Conservation (phyloP, 1,139 yeast genomes). For the Nadsonia commutata region DNA sequence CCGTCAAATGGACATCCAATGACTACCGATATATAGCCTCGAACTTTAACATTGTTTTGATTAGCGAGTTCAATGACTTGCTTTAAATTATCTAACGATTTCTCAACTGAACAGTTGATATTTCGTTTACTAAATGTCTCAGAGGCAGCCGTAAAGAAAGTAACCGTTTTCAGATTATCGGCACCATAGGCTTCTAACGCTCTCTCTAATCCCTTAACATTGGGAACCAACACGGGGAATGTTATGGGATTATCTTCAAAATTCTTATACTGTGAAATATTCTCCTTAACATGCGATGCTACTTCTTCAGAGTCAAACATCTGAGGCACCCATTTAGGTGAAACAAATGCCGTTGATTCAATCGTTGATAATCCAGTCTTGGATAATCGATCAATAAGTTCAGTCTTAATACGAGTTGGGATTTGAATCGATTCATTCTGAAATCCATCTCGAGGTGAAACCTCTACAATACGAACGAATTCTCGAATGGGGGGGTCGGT, state of each 20-base stretch:
- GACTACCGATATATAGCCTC: slow-evolving; percentile 24
- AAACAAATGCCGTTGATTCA: slow-evolving; percentile 24
- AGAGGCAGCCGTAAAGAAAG: slow-evolving; percentile 24
- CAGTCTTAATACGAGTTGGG: slow-evolving; percentile 19
- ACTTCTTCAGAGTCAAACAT: slow-evolving; percentile 18
- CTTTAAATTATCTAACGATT: slow-evolving; percentile 17
- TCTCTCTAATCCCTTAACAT: slow-evolving; percentile 19
- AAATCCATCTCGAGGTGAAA: slow-evolving; percentile 24
- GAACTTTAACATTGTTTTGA: slow-evolving; percentile 14
- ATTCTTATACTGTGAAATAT: slow-evolving; percentile 8
- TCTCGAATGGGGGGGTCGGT: slow-evolving; percentile 2
- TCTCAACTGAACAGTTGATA: slow-evolving; percentile 20
- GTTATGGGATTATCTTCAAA: slow-evolving; percentile 11
- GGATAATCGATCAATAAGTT: slow-evolving; percentile 20
- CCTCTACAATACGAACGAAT: slow-evolving; percentile 20
- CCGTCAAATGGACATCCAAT: slow-evolving; percentile 26
- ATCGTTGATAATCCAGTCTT: slow-evolving; percentile 18
- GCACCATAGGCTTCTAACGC: slow-evolving; percentile 16
- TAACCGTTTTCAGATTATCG: slow-evolving; percentile 16
- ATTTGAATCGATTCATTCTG: slow-evolving; percentile 21
- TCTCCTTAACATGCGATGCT: slow-evolving; percentile 11
- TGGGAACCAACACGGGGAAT: slow-evolving; percentile 23
- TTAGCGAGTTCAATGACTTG: slow-evolving; percentile 18
- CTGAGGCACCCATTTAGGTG: slow-evolving; percentile 27
- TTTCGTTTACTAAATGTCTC: slow-evolving; percentile 23